Evolutionary conservation across 2,329 filamentous ascomycete genomes (phyloP).

Genomic region (Gnomoniopsis smithogilvyi): DNA sequence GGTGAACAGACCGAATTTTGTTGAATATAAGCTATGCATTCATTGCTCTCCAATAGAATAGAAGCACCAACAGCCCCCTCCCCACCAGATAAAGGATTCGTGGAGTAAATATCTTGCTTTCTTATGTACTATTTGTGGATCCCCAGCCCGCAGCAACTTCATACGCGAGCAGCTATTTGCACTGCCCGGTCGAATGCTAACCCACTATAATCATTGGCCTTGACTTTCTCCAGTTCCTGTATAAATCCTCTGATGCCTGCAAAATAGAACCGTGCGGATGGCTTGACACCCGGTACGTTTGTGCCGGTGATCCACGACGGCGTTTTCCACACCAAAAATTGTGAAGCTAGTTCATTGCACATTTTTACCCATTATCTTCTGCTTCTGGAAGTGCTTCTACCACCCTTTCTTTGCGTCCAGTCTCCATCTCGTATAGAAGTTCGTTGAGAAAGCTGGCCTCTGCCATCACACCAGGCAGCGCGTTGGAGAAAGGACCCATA

Average conservation of each 20-base stretch:
- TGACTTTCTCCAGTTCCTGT: background rate
- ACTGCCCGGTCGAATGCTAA: background rate
- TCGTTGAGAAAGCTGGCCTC: background rate
- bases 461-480: background rate
- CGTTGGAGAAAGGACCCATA: conserved; percentile 7
- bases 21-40: too few species aligned
- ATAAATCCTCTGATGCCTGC: background rate
- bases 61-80: too few species aligned
- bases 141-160: too few species aligned
- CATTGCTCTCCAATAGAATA: too few species aligned
- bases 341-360: background rate
- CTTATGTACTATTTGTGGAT: too few species aligned
- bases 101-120: too few species aligned
- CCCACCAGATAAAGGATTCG: too few species aligned
- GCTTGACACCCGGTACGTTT: background rate
- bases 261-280: background rate
- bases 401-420: background rate
- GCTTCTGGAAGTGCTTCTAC: background rate
- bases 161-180: too few species aligned
- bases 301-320: background rate
- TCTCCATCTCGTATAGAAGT: background rate
- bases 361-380: background rate
- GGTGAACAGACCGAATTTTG: too few species aligned
- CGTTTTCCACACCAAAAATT: background rate
- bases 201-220: background rate